Base-by-base conservation (phyloP, 179 eudicot species). In the Amaranthus tricolor region DNA sequence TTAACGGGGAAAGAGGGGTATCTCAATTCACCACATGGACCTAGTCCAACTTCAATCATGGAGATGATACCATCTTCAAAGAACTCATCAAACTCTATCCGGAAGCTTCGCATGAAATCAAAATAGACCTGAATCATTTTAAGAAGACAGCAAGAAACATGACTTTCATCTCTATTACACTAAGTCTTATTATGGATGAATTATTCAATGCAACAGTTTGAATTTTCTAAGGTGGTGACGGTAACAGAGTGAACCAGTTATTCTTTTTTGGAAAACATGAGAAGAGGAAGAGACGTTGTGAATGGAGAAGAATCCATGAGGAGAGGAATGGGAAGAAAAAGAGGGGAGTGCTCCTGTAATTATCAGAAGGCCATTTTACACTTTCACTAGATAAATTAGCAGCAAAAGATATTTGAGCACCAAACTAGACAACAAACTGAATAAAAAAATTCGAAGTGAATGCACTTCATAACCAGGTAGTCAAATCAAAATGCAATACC, bases 91-190 rank as follows among this genome's bases (percentile, higher is more conserved):
- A 92, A 92, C 83, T 93, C 94, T 53, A 84, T 85, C 43, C 99
- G 88, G 79, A 95, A 95, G 89, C 99, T 95, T 88, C 99, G 90
- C 99, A 95, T 95, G 84, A 82, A 95, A 77, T 95, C 99, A 81
- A 89, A 95, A 82, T 95, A 95, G 78, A 95, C 99, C 99, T 94
- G 86, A 77, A 82, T 45, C 73, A 78, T 65, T 68, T 70, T 75
- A 74, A 48, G 52, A 74, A 48, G 52, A 60, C 72, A 77, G 21
- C 64, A 48, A 52, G 59, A 51, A 51, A 24, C 2, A 79, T 66
- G 66, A 16, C 9, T 69, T 24, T 62, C 7, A 66, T 31, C 57
- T 48, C 40, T 59, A 44, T 51, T 48, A 63, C 71, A 71, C 50
- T 6, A 64, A 11, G 51, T 77, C 53, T 17, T 8, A 21, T 69